A percentile compares a stretch with the other conserved stretches of the same genome.
phyloP scores from a whole-genome alignment of 1,139 yeast species.

The Candida pseudocylindracea region DNA sequence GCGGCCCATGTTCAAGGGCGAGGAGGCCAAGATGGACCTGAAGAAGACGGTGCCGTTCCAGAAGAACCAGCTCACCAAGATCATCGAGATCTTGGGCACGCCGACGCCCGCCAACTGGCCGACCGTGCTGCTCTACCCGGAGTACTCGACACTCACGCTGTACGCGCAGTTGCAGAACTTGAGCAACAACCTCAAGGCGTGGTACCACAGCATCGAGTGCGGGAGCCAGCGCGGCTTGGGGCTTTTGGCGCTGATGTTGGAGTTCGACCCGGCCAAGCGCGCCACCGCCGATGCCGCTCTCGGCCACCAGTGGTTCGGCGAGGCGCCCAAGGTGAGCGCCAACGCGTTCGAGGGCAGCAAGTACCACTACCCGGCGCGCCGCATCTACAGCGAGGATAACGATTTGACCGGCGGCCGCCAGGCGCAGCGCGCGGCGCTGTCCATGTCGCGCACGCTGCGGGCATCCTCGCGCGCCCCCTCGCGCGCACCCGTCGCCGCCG shows the following conservation, averaged over 20 bases:
- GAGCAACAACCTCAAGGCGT: conserved; percentile 40
- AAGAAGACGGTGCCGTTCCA: conserved; percentile 89
- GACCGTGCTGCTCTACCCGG: conserved; percentile 60
- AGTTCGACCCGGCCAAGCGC: conserved; percentile 69
- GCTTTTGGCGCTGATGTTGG: conserved; percentile 39
- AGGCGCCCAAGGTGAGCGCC: conserved; percentile 39
- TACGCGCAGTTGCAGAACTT: conserved; percentile 29
- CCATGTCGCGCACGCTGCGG: too few species aligned
- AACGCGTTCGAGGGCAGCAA: conserved; percentile 49
- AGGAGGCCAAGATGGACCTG: conserved; percentile 64
- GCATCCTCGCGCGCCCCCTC: too few species aligned
- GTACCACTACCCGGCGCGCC: conserved; percentile 45
- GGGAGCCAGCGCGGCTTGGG: conserved; percentile 45
- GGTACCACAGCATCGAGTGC: conserved; percentile 76
- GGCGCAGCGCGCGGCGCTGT: too few species aligned
- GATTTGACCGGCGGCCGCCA: conserved; percentile 17
- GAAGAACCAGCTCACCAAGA: conserved; percentile 74
- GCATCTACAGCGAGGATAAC: conserved; percentile 59
- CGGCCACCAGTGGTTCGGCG: conserved; percentile 53
- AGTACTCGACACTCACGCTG: conserved; percentile 13
- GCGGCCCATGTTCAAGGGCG: conserved; percentile 91
- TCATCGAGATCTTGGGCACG: conserved; percentile 75
- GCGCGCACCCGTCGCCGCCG: too few species aligned
- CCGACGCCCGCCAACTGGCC: conserved; percentile 70
- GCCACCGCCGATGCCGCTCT: conserved; percentile 35